Evolutionary conservation across 371 early-diverging fungal genomes (phyloP).

Genomic region (Haplosporangium sp.): DNA sequence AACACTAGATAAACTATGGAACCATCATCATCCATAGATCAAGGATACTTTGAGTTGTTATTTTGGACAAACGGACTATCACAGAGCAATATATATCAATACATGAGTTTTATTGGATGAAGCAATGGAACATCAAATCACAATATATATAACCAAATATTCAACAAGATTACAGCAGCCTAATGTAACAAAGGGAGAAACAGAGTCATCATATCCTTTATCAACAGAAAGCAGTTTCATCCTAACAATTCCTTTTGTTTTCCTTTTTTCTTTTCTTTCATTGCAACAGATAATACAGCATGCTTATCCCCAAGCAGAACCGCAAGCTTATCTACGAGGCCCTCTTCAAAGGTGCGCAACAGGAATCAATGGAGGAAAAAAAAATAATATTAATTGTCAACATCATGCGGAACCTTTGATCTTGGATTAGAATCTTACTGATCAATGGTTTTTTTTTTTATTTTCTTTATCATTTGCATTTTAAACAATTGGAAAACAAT

Average conservation of each 20-base stretch:
- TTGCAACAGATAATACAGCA: conserved; percentile 64
- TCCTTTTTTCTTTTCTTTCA: neutral
- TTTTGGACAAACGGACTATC: neutral
- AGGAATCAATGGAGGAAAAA: conserved; percentile 3
- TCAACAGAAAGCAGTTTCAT: neutral
- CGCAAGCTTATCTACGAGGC: conserved; percentile 95
- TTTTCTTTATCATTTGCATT: neutral
- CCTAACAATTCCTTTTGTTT: neutral
- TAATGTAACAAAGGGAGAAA: too few relatives aligned
- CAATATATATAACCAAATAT: too few relatives aligned
- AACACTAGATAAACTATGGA: neutral
- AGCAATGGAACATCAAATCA: too few relatives aligned
- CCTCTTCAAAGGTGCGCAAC: conserved; percentile 83
- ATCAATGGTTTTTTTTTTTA: neutral
- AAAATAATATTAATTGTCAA: neutral
- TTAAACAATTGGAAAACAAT: neutral
- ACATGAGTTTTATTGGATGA: too few relatives aligned
- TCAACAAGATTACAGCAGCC: too few relatives aligned
- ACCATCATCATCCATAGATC: neutral
- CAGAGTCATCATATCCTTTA: neutral
- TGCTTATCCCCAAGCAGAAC: conserved; percentile 97
- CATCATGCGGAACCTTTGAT: conserved; percentile 25
- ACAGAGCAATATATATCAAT: neutral
- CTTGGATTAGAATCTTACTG: neutral
- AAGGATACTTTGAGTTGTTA: too few relatives aligned